A percentile compares a stretch with the other conserved stretches of the same genome.
These are phyloP conservation scores for Alternaria hordeiaustralica DNA, from an alignment of 2,329 filamentous ascomycete genomes.

Conservation along the genomic window DNA sequence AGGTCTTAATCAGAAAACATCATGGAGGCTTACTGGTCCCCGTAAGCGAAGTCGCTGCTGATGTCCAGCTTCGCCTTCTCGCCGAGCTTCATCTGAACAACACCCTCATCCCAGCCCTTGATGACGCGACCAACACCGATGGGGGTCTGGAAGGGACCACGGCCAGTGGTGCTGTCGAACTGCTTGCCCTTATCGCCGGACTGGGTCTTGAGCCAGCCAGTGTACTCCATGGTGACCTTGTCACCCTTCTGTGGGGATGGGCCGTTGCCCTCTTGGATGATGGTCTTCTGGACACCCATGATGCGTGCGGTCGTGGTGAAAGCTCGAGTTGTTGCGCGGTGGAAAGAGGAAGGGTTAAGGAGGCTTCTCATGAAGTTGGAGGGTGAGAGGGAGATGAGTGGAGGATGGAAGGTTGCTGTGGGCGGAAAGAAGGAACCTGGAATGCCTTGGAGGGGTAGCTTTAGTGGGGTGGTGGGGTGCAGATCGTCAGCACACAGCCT, in stretches of 20 bases:
- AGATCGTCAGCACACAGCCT: constrained; percentile 24
- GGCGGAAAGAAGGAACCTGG: constrained; percentile 3
- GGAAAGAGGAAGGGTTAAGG: constrained; percentile 10
- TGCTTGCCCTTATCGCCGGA: constrained; percentile 39
- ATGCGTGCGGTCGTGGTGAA: constrained; percentile 24
- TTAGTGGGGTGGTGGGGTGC: constrained; percentile 17
- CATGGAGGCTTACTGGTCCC: constrained; percentile 21
- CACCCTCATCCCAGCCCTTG: constrained; percentile 71
- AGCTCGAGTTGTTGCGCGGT: constrained; percentile 14
- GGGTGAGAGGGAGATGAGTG: constrained; percentile 8
- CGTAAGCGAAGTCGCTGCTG: constrained; percentile 63
- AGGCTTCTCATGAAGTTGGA: constrained; percentile 18
- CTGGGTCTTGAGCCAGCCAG: constrained; percentile 37
- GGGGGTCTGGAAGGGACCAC: constrained; percentile 73
- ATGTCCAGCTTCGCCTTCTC: constrained; percentile 89
- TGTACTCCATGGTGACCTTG: constrained; percentile 42
- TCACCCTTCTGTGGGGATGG: constrained; percentile 37
- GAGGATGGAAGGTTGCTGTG: constrained; percentile 5
- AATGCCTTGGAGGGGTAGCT: constrained; percentile 13
- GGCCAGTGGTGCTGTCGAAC: constrained; percentile 84
- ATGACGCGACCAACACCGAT: constrained; percentile 89
- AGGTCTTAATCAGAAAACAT: not conserved
- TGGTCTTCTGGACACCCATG: constrained; percentile 41
- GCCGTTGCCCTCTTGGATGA: constrained; percentile 37
- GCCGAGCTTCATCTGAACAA: constrained; percentile 79